Evolutionary conservation across 768 basidiomycete genomes (phyloP).

Genomic region (Kwoniella botswanensis): DNA sequence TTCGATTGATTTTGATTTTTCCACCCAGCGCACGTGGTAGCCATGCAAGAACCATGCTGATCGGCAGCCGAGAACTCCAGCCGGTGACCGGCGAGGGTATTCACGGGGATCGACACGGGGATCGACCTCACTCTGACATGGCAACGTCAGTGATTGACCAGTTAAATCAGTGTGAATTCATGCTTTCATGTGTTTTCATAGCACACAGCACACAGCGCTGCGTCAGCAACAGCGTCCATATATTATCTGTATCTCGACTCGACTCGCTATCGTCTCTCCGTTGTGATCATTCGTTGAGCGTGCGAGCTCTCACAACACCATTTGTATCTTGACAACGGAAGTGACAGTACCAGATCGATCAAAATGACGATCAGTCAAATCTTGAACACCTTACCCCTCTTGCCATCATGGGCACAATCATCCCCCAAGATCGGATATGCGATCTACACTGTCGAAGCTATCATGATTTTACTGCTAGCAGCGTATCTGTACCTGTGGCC

Average conservation of each 20-base stretch:
- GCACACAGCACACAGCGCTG: too few species aligned
- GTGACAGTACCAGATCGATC: not conserved
- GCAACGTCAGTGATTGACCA: too few species aligned
- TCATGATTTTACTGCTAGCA: not conserved
- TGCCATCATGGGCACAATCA: constrained; percentile 5
- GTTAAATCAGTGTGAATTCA: too few species aligned
- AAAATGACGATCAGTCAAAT: constrained; percentile 9
- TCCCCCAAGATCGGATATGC: constrained; percentile 8
- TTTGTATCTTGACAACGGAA: not conserved
- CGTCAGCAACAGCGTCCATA: not conserved
- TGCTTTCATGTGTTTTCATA: too few species aligned
- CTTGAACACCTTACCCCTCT: constrained; percentile 3
- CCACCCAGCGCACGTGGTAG: too few species aligned
- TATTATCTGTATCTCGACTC: not conserved
- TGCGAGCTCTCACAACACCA: not conserved
- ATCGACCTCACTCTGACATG: too few species aligned
- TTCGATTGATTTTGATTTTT: not conserved
- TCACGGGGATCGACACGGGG: too few species aligned
- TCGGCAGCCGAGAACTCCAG: too few species aligned
- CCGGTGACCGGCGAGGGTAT: too few species aligned
- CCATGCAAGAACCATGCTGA: not conserved
- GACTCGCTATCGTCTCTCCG: not conserved
- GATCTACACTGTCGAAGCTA: constrained; percentile 13
- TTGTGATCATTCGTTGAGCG: not conserved
- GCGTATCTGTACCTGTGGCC: constrained; percentile 29